Percentiles rank a stretch among this genome's conserved stretches.
phyloP scores from a whole-genome alignment of 805 yeast species.

The Teunomyces cretensis region DNA sequence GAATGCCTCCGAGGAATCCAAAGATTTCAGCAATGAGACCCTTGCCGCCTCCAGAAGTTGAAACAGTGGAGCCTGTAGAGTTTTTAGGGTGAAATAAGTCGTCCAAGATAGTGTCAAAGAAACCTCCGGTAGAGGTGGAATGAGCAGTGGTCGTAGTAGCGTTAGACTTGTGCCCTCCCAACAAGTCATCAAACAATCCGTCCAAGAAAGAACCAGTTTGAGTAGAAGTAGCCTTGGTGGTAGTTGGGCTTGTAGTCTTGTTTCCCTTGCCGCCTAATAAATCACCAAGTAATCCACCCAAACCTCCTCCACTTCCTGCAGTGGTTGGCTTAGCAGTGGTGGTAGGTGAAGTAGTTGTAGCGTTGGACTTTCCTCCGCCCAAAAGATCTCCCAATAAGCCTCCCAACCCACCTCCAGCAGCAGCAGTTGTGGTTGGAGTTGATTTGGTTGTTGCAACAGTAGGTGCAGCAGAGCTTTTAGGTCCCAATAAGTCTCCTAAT shows the following conservation, averaged over 20 bases:
- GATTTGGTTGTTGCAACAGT: slow-evolving; percentile 3
- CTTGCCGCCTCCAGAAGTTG: slow-evolving; percentile 9
- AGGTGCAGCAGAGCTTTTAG: slow-evolving; percentile 6
- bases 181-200: slow-evolving; percentile 13
- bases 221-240: slow-evolving; percentile 9
- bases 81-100: slow-evolving; percentile 12
- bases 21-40: slow-evolving; percentile 13
- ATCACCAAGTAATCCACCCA: slow-evolving; percentile 12
- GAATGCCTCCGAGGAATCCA: slow-evolving; percentile 11
- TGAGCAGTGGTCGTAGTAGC: slow-evolving; percentile 6
- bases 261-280: slow-evolving; percentile 12
- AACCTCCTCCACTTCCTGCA: slow-evolving; percentile 5
- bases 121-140: slow-evolving; percentile 6
- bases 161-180: slow-evolving; percentile 8
- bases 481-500: slow-evolving; percentile 9
- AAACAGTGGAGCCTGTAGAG: slow-evolving; percentile 10
- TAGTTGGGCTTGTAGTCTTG: slow-evolving; percentile 3
- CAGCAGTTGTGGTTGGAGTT: slow-evolving; percentile 5
- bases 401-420: slow-evolving; percentile 9
- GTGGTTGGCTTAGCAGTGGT: slow-evolving; percentile 10
- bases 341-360: slow-evolving; percentile 6
- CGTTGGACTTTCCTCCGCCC: slow-evolving; percentile 3
- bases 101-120: slow-evolving; percentile 11
- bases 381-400: slow-evolving; percentile 6
- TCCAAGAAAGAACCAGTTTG: slow-evolving; percentile 10